These are phyloP conservation scores for Quercus lobata DNA, from an alignment of 331 rosid genomes.

Conservation along the genomic window DNA sequence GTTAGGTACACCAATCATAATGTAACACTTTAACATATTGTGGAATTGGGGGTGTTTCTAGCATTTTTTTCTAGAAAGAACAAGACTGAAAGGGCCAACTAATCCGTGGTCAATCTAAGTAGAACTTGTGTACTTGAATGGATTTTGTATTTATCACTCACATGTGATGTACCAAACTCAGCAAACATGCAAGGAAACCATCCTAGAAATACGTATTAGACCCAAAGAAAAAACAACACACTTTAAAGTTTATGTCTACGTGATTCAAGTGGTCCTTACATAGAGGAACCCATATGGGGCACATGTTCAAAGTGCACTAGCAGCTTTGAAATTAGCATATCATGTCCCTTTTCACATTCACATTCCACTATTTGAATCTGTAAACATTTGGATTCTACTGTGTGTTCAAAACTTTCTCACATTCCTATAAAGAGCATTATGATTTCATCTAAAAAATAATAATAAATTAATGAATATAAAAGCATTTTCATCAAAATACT, in stretches of 20 bases:
- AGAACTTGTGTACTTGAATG: neutral
- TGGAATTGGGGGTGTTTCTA: too few relatives aligned
- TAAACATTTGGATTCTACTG: neutral
- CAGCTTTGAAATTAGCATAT: neutral
- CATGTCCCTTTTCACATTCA: neutral
- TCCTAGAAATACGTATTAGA: neutral
- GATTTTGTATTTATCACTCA: neutral
- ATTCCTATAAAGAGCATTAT: slow-evolving; percentile 37
- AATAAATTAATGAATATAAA: too few relatives aligned
- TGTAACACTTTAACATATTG: too few relatives aligned
- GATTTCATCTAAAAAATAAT: slow-evolving; percentile 7
- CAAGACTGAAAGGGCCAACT: neutral
- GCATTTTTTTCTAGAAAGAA: neutral
- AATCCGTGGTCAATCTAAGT: neutral
- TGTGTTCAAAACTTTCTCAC: slow-evolving; percentile 30
- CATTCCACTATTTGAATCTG: neutral
- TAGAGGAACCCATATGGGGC: neutral
- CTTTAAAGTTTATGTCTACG: neutral
- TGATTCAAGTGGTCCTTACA: neutral
- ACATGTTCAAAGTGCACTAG: neutral
- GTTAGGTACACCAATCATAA: too few relatives aligned
- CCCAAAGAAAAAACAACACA: neutral
- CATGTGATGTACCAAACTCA: neutral
- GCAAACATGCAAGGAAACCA: neutral
- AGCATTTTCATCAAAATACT: too few relatives aligned